Conservation (phyloP, 192 early-diverging fungal genomes). For the Coemansia sp. region DNA sequence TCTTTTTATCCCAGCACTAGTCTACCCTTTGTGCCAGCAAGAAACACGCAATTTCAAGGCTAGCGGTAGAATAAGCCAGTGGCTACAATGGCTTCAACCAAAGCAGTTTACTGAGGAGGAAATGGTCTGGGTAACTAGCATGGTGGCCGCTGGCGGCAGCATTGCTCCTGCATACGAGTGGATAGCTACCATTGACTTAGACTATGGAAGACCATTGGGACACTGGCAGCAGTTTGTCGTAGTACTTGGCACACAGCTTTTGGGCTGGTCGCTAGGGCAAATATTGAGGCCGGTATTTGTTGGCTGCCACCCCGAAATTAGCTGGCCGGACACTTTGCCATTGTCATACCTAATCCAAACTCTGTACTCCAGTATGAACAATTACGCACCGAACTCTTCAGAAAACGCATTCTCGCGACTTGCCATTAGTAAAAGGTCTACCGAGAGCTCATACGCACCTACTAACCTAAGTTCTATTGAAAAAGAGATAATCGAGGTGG, state of each 20-base stretch:
- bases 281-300: slow-evolving; percentile 40
- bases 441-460: too few species aligned
- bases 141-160: slow-evolving; percentile 46
- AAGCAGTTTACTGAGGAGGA: slow-evolving; percentile 26
- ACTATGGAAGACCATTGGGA: slow-evolving; percentile 31
- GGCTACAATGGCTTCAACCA: neutral
- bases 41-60: neutral
- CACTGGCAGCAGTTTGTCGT: slow-evolving; percentile 36
- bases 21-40: slow-evolving; percentile 34
- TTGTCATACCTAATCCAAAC: slow-evolving; percentile 42
- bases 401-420: neutral
- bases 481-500: neutral
- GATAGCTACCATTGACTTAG: slow-evolving; percentile 42
- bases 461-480: neutral
- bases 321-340: slow-evolving; percentile 44
- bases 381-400: neutral
- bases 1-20: slow-evolving; percentile 35
- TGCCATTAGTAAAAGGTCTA: neutral
- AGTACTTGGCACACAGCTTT: slow-evolving; percentile 37
- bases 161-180: slow-evolving; percentile 51
- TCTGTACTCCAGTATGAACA: slow-evolving; percentile 9
- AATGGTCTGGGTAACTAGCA: slow-evolving; percentile 45
- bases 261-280: slow-evolving; percentile 45
- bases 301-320: slow-evolving; percentile 21
- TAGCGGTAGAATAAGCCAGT: neutral